Conservation (phyloP, 2,329 filamentous ascomycete genomes). For the Colletotrichum shisoi region DNA sequence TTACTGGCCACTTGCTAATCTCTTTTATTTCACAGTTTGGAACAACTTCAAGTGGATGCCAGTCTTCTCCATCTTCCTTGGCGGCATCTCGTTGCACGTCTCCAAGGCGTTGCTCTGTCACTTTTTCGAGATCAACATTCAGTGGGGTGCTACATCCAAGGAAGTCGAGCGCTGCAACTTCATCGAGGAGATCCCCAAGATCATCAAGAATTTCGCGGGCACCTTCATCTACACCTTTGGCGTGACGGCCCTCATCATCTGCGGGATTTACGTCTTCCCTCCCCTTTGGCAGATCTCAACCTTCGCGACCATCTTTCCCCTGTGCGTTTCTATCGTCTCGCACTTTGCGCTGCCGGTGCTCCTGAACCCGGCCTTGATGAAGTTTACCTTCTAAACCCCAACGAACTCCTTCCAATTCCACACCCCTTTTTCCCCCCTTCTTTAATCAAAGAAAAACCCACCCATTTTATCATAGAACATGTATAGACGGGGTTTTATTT, state of each 20-base stretch:
- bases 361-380: slow-evolving; percentile 70
- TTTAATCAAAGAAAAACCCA: no score
- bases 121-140: slow-evolving; percentile 55
- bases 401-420: slow-evolving; percentile 2
- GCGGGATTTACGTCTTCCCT: slow-evolving; percentile 54
- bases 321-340: slow-evolving; percentile 59
- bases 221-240: slow-evolving; percentile 61
- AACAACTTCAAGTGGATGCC: slow-evolving; percentile 71
- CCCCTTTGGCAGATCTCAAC: slow-evolving; percentile 63
- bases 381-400: slow-evolving; percentile 62
- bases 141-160: slow-evolving; percentile 66
- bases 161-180: slow-evolving; percentile 65
- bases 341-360: slow-evolving; percentile 67
- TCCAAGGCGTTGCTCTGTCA: slow-evolving; percentile 53
- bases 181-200: slow-evolving; percentile 62
- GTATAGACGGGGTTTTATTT: slow-evolving; percentile 32
- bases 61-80: slow-evolving; percentile 58
- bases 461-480: slow-evolving; percentile 1
- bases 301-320: slow-evolving; percentile 68
- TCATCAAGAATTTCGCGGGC: slow-evolving; percentile 61
- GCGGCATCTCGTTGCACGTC: slow-evolving; percentile 55
- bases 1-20: slow-evolving; percentile 5
- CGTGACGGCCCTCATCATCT: slow-evolving; percentile 58
- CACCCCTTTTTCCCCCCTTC: not conserved
- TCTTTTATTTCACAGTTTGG: slow-evolving; percentile 46